Conservation (phyloP, 768 basidiomycete species). For the Hortiboletus campestris region DNA sequence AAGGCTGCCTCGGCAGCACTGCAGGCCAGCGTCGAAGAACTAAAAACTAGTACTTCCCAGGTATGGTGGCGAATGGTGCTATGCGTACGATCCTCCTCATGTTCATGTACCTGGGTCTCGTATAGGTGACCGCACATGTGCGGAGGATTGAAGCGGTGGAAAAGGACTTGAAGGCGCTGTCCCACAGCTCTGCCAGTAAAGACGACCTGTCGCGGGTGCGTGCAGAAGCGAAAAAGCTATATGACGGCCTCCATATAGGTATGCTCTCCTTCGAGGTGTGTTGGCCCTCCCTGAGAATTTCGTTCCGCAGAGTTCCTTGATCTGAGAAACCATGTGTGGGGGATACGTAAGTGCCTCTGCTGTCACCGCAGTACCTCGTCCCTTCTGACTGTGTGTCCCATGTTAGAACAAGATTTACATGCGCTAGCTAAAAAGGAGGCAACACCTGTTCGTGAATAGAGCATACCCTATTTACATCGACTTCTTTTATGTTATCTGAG, state of each 20-base stretch:
- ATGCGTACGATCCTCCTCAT: background rate
- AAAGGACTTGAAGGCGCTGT: constrained; percentile 79
- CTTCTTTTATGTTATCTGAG: background rate
- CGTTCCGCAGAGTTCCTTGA: constrained; percentile 67
- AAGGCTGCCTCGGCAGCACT: constrained; percentile 84
- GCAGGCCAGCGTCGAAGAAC: constrained; percentile 83
- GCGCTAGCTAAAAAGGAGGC: constrained; percentile 66
- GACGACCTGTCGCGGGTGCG: constrained; percentile 77
- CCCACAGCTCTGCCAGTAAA: constrained; percentile 63
- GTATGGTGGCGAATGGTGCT: constrained; percentile 32
- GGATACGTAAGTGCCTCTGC: constrained; percentile 63
- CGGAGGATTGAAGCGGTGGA: constrained; percentile 84
- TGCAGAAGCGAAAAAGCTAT: constrained; percentile 83
- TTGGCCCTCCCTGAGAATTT: background rate
- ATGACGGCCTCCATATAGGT: constrained; percentile 82
- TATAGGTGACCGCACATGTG: constrained; percentile 79
- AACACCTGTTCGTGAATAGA: constrained; percentile 55
- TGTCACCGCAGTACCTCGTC: background rate
- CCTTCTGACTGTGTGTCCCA: background rate
- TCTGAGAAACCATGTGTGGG: constrained; percentile 80
- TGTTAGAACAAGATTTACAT: constrained; percentile 77
- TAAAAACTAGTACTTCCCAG: constrained; percentile 82
- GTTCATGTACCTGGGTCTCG: background rate
- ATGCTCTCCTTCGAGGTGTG: constrained; percentile 21
- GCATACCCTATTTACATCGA: constrained; percentile 11